Conservation (phyloP, 306 rosid species). For the Adenanthera pavonina region DNA sequence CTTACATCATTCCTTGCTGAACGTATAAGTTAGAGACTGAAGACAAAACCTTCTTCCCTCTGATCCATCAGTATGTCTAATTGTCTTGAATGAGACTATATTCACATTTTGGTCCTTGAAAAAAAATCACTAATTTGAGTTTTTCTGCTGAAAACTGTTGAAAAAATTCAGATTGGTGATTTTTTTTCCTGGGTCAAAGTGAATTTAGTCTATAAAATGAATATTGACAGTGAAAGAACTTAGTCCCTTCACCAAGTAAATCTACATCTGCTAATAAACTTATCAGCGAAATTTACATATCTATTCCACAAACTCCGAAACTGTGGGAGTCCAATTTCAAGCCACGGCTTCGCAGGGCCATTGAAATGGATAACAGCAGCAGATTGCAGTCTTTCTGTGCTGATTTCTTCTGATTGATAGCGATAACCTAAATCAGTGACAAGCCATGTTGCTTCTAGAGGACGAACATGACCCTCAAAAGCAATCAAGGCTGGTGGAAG, state of each 20-base stretch:
- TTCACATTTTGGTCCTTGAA: constrained; percentile 5
- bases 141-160: background rate
- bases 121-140: background rate
- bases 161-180: background rate
- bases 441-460: constrained; percentile 69
- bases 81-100: constrained; percentile 21
- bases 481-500: constrained; percentile 74
- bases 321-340: constrained; percentile 75
- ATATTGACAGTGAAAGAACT: constrained; percentile 43
- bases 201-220: constrained; percentile 43
- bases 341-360: constrained; percentile 97
- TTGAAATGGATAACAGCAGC: constrained; percentile 80
- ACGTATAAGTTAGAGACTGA: constrained; percentile 71
- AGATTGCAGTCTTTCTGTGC: constrained; percentile 50
- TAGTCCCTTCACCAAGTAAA: constrained; percentile 56
- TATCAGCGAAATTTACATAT: constrained; percentile 71
- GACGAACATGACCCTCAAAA: constrained; percentile 70
- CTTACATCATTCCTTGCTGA: constrained; percentile 38
- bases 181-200: background rate
- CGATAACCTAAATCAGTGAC: constrained; percentile 72
- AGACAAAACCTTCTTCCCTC: constrained; percentile 91
- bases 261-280: constrained; percentile 67
- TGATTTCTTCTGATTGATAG: constrained; percentile 47
- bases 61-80: constrained; percentile 41
- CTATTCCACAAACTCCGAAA: constrained; percentile 72